Evolutionary conservation across 441 rosid genomes (phyloP).

Genomic region (Metrosideros polymorpha): DNA sequence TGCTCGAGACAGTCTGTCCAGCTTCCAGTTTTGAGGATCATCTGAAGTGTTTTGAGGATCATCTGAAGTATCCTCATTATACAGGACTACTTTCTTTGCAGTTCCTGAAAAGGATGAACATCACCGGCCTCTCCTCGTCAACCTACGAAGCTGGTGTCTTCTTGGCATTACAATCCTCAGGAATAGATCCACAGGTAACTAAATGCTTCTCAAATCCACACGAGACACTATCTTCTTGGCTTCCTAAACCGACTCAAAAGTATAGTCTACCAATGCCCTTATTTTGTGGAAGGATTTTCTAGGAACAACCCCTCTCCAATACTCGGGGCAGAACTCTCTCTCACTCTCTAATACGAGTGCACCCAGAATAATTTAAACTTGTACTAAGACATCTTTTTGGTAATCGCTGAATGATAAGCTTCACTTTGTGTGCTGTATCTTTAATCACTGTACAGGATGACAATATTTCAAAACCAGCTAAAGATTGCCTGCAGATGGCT

Average conservation of each 20-base stretch:
- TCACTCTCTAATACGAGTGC: rapidly evolving
- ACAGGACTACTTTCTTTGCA: constrained; percentile 22
- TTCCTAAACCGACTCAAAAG: background rate
- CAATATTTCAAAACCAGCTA: background rate
- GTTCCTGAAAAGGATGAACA: constrained; percentile 30
- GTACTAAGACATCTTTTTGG: background rate
- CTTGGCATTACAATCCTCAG: constrained; percentile 55
- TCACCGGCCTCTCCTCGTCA: constrained; percentile 27
- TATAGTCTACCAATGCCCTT: rapidly evolving
- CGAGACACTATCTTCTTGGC: background rate
- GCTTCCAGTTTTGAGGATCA: constrained; percentile 41
- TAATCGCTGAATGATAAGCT: rapidly evolving
- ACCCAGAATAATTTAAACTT: background rate
- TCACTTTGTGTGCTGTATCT: background rate
- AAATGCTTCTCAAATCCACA: background rate
- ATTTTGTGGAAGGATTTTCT: background rate
- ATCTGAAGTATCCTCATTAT: constrained; percentile 47
- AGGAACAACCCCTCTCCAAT: background rate
- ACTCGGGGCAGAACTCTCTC: background rate
- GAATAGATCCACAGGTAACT: constrained; percentile 32
- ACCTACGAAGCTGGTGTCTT: constrained; percentile 54
- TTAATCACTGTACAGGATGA: background rate
- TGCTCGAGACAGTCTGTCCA: constrained; percentile 23
- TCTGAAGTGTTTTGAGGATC: constrained; percentile 48
- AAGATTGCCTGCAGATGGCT: constrained; percentile 2